Evolutionary conservation across 2,329 filamentous ascomycete genomes (phyloP), one percentile per base, ranked within the genome.

Genomic region (Scopulariopsis brevicaulis): DNA sequence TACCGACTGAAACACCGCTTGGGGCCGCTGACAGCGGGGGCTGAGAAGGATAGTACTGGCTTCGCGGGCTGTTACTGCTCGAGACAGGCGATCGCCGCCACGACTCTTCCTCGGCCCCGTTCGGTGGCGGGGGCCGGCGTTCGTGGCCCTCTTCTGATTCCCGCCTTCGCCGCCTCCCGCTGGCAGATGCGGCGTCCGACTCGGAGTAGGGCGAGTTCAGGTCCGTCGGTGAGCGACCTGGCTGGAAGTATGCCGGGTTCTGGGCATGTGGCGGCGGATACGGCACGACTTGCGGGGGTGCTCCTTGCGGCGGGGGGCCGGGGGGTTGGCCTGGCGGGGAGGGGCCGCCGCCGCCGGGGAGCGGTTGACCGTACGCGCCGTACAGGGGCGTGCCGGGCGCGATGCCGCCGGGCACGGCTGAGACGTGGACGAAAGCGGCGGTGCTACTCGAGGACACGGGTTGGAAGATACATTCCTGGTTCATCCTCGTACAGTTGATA

Each of bases 381-480:
- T 76, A 83, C 7, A 83, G 70, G 59, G 76, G 79, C 2, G 79
- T 81, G 1, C 80, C 79, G 1, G 79, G 78, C 1, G 80, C 77
- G 1, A 83, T 76, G 15, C 77, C 79, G n/a, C 79, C 79, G n/a
- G 77, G 76, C 6, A 83, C 71, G 18, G 80, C 80, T 2, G 79
- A 81, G 5, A 84, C 77, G 1, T 81, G 80, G 15, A 83, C 79
- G 61, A 83, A 83, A 1, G 80, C 80, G 1, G 80, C 80, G 5
- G 78, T 78, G 46, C 77, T 76, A 12, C 78, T 77, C 0, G 77
- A 79, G 4, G 78, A 81, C 1, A 83, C 81, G 0, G 80, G 81
- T 64, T 83, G 80, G 60, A 84, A 83, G 15, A 83, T 75, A 60
- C 81, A 84, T 60, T 84, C 80, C 63, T 83, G 81, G 54, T 81